These are phyloP conservation scores for Wallemia mellicola DNA, from an alignment of 1,284 basidiomycete genomes.

Conservation along the genomic window DNA sequence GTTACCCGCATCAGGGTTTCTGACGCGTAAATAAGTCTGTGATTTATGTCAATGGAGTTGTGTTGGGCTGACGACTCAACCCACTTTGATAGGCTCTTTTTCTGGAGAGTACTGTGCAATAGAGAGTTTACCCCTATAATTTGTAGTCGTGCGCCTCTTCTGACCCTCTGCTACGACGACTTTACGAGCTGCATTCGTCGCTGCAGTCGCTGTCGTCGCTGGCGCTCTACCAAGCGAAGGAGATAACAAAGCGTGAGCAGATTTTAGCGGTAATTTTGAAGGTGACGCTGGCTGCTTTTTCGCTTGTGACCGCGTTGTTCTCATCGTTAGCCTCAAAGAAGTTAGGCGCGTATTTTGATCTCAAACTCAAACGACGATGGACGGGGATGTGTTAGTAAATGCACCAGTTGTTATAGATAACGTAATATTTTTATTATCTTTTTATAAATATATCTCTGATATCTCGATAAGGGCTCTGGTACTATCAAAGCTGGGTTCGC, in stretches of 20 bases:
- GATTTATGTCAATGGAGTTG: slow-evolving; percentile 1
- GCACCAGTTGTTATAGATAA: slow-evolving; percentile 91
- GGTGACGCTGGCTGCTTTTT: neutral
- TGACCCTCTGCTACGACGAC: neutral
- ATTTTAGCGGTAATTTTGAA: neutral
- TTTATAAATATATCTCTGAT: neutral
- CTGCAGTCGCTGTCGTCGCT: neutral
- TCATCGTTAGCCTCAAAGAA: neutral
- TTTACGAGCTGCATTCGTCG: neutral
- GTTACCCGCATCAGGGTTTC: slow-evolving; percentile 11
- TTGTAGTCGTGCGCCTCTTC: neutral
- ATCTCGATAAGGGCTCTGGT: slow-evolving; percentile 51
- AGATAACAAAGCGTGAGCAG: neutral
- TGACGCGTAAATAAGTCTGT: slow-evolving; percentile 18
- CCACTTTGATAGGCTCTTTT: slow-evolving; percentile 11
- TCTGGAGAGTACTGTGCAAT: slow-evolving; percentile 4
- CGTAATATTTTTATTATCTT: slow-evolving; percentile 23
- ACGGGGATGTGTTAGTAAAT: slow-evolving; percentile 51
- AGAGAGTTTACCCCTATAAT: neutral
- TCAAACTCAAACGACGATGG: neutral
- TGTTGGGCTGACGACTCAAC: neutral
- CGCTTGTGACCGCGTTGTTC: neutral
- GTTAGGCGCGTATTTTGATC: neutral
- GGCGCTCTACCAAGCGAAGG: neutral
- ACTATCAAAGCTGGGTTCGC: slow-evolving; percentile 95